These are phyloP conservation scores for Tricholoma bakamatsutake DNA, from an alignment of 768 basidiomycete species.

Conservation along the genomic window DNA sequence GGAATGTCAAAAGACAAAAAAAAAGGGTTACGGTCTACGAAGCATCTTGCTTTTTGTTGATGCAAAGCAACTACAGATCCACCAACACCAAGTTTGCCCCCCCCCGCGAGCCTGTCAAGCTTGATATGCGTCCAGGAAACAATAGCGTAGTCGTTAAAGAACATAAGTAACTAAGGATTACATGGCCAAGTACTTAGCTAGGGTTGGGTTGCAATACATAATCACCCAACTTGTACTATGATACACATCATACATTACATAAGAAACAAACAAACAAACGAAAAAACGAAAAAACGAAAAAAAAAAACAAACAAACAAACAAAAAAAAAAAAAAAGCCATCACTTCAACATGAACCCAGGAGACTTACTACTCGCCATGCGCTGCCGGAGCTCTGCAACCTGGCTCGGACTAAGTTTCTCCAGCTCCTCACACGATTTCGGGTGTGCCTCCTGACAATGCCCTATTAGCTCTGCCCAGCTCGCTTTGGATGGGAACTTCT, in stretches of 20 bases:
- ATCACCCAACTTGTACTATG: too few species aligned
- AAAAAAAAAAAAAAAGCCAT: not conserved
- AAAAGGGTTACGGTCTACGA: not conserved
- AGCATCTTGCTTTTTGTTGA: too few species aligned
- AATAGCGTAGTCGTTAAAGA: too few species aligned
- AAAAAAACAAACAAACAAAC: not conserved
- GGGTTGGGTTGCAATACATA: too few species aligned
- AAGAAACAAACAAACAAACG: too few species aligned
- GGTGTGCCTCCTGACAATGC: conserved; percentile 26
- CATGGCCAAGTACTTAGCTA: too few species aligned
- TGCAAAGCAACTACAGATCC: too few species aligned
- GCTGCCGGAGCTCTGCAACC: conserved; percentile 26
- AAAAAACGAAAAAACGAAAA: not conserved
- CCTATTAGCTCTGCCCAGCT: conserved; percentile 26
- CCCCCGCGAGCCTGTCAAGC: too few species aligned
- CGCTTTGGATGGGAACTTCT: conserved; percentile 20
- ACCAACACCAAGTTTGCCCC: too few species aligned
- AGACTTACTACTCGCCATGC: conserved; percentile 13
- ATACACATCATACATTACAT: too few species aligned
- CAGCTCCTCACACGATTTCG: conserved; percentile 25
- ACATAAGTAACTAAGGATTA: too few species aligned
- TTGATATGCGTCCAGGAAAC: too few species aligned
- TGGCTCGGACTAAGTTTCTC: conserved; percentile 25
- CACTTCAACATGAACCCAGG: conserved; percentile 6
- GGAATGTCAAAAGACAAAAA: not conserved